phyloP scores from a whole-genome alignment of 371 early-diverging fungal species.

The Apophysomyces trapeziformis region DNA sequence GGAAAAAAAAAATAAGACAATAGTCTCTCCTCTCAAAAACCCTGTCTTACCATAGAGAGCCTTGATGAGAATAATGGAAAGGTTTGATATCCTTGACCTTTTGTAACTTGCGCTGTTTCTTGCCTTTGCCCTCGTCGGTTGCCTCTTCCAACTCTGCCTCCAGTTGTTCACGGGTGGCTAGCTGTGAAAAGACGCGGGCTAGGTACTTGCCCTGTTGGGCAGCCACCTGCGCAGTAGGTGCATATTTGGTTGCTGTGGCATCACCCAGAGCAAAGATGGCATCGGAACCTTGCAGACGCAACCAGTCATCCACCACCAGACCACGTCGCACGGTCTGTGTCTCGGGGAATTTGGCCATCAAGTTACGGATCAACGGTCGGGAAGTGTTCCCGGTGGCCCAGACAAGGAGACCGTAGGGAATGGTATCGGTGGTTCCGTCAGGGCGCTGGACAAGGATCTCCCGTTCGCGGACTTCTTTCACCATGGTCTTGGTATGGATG shows the following conservation, averaged over 20 bases:
- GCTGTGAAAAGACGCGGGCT: conserved; percentile 67
- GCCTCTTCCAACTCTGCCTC: conserved; percentile 35
- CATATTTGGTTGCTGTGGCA: conserved; percentile 81
- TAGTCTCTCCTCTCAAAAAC: background rate
- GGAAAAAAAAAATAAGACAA: background rate
- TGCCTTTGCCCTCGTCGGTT: conserved; percentile 39
- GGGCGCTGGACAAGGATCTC: conserved; percentile 78
- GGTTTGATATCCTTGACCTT: conserved; percentile 60
- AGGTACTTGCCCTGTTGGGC: conserved; percentile 89
- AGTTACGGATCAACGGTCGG: conserved; percentile 73
- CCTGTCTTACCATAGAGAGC: conserved; percentile 75
- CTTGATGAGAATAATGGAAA: conserved; percentile 83
- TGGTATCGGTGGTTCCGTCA: conserved; percentile 64
- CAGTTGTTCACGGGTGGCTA: conserved; percentile 54
- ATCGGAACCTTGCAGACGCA: conserved; percentile 74
- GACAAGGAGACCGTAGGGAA: conserved; percentile 89
- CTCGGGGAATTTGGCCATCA: conserved; percentile 73
- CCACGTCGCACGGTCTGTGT: conserved; percentile 84
- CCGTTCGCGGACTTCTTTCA: conserved; percentile 86
- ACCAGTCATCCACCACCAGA: conserved; percentile 81
- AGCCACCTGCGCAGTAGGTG: conserved; percentile 96
- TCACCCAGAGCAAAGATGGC: conserved; percentile 90
- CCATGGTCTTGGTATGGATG: conserved; percentile 86
- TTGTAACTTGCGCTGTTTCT: conserved; percentile 43
- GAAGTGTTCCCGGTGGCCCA: conserved; percentile 97